Base-by-base conservation (phyloP, 2,329 filamentous ascomycete genomes). In the Aspergillus aculeatinus region DNA sequence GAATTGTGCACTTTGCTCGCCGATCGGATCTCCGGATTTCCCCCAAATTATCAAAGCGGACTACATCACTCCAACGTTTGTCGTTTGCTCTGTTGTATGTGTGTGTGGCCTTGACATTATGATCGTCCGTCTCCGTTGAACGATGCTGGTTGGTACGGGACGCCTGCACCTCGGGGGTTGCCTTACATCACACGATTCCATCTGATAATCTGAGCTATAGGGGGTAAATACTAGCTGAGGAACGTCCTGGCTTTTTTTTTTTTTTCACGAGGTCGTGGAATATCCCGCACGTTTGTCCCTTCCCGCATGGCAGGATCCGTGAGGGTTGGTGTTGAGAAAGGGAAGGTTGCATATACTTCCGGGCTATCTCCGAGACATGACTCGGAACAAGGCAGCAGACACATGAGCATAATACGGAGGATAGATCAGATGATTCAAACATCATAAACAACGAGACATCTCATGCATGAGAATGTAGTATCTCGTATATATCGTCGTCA, bases 61-160 rank as follows among this genome's bases (percentile, higher is more conserved):
- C 16, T 51, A 39, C 50, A 19, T 19, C n/a, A 33, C n/a, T 12
- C 16, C 7, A 53, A 42, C 12, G 12, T 35, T 35, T 14, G 19
- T 16, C 31, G 21, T 35, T 44, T 16, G 10, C 6, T 48, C 4
- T 25, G n/a, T 11, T 57, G 35, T n/a, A 12, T 39, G 19, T n/a
- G 16, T 16, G n/a, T 4, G 27, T 29, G 27, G 27, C 27, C 14
- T 47, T 62, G 55, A 64, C 60, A 62, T 64, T 49, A 64, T 64
- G 62, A 57, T 62, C 52, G 14, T 54, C 62, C 12, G 52, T 19
- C 51, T 57, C 52, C 57, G 29, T 29, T 31, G 6, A 23, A 11
- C 31, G 10, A 39, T 5, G n/a, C 10, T 14, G 31, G 29, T 19
- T 31, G 55, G 55, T 48, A 39, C n/a, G 4, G 6, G 27, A 7